phyloP scores from a whole-genome alignment of 1,284 basidiomycete genomes.

The Testicularia cyperi region DNA sequence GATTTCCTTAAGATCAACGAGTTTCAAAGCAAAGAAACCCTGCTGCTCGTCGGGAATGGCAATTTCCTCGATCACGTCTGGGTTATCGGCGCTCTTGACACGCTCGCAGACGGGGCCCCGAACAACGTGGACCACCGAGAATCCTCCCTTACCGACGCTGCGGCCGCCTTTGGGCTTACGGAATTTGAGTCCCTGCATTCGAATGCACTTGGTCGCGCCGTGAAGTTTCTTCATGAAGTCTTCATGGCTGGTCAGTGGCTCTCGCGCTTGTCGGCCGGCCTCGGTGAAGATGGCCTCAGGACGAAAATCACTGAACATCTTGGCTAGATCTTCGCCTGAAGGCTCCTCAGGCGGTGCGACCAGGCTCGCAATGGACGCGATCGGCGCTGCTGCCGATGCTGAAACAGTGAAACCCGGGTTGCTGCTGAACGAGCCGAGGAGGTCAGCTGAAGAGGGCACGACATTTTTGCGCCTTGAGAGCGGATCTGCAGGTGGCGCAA shows the following conservation, averaged over 20 bases:
- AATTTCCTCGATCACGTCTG: constrained; percentile 33
- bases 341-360: too few species aligned
- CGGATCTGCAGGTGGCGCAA: constrained; percentile 21
- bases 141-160: constrained; percentile 54
- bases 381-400: not conserved
- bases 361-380: too few species aligned
- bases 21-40: constrained; percentile 58
- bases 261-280: constrained; percentile 25
- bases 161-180: constrained; percentile 44
- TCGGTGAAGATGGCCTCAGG: constrained; percentile 41
- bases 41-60: constrained; percentile 48
- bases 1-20: constrained; percentile 54
- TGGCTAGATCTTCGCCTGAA: constrained; percentile 17
- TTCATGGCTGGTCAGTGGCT: constrained; percentile 19
- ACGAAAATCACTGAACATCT: constrained; percentile 30
- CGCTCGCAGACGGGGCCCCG: constrained; percentile 45
- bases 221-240: constrained; percentile 23
- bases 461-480: constrained; percentile 21
- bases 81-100: constrained; percentile 17
- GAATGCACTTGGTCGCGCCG: constrained; percentile 26
- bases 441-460: constrained; percentile 13
- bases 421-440: not conserved
- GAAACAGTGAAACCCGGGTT: not conserved
- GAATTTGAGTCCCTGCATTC: constrained; percentile 52
- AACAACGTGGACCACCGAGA: constrained; percentile 56